Base-by-base conservation (phyloP, 2,329 filamentous ascomycete species). In the Cladosporium sp. region DNA sequence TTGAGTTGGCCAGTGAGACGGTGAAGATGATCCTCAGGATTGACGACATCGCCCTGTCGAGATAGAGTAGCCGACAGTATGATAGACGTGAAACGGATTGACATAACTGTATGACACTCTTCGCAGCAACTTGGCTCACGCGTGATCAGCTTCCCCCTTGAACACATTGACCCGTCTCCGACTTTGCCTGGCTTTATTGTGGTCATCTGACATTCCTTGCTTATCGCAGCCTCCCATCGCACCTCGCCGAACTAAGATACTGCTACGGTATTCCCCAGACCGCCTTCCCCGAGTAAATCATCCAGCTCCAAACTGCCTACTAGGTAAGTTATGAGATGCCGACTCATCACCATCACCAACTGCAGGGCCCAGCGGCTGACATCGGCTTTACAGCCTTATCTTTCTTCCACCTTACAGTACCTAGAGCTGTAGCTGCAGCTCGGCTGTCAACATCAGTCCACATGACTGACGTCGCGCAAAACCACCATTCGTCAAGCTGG, bases 1-100 rank as follows among this genome's bases (percentile, higher is more conserved):
- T 99, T 68, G 93, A 99, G 80, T 77, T 99, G 75, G 94, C 94
- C 28, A 92, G 93, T 7, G 94, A 99, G 83, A 99, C 94, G 60
- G 94, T 97, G 68, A 99, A 97, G 85, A 94, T 96, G 91, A 86
- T 88, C 71, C 77, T 88, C 70, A 80, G 85, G 72, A 87, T 88
- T 71, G 84, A 86, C 70, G 83, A 86, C 69, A 85, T 86, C 74
- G 83, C 82, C 53, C 71, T 86, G 68, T 71, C 69, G 57, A 67
- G 71, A 63, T 73, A 55, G 40, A 55, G 22, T 55, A 55, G 52
- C 34, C 40, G 52, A 37, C 52, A 55, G 40, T 37, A 44, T 55
- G 52, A 55, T 45, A 55, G 52, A 55, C 52, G 52, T 55, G 52
- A 55, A 55, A 55, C 40, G 40, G 32, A 47, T 47, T 32, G 39